phyloP scores from a whole-genome alignment of 2,329 filamentous ascomycete species.

The Blastomyces silverae region DNA sequence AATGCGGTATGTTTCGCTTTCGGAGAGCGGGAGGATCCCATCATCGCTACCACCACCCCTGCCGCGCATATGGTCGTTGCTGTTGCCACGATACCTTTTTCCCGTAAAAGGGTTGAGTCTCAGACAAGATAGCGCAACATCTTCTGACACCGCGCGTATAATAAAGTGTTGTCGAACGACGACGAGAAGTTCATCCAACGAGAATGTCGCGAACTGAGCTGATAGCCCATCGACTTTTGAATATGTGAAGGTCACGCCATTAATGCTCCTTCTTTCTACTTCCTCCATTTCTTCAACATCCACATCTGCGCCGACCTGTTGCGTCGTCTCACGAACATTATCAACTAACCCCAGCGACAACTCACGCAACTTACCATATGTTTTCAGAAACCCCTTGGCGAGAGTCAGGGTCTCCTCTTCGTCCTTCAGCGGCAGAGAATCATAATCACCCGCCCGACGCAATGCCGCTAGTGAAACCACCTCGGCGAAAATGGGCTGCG shows the following conservation, averaged over 20 bases:
- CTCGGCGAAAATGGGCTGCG: neutral
- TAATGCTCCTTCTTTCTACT: neutral
- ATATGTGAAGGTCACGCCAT: slow-evolving; percentile 8
- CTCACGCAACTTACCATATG: neutral
- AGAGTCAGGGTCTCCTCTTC: neutral
- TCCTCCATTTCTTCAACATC: neutral
- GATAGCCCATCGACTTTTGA: neutral
- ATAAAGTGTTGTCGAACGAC: slow-evolving; percentile 5
- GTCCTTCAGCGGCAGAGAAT: neutral
- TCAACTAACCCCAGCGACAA: neutral
- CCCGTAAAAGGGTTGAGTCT: slow-evolving; percentile 7
- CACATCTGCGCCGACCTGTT: neutral
- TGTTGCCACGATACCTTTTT: neutral
- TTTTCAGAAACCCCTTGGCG: neutral
- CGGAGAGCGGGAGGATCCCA: neutral
- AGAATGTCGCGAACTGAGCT: neutral
- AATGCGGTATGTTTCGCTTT: neutral
- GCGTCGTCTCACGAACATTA: neutral
- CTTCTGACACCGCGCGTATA: slow-evolving; percentile 3
- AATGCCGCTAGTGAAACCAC: slow-evolving; percentile 1
- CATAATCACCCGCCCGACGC: neutral
- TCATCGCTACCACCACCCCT: neutral
- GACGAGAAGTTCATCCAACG: neutral
- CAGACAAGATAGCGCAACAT: neutral
- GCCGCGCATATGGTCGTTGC: neutral